A percentile compares a stretch with the other conserved stretches of the same genome.
Evolutionary conservation across 306 rosid species (phyloP).

Genomic region (Ochetophila trinervis): DNA sequence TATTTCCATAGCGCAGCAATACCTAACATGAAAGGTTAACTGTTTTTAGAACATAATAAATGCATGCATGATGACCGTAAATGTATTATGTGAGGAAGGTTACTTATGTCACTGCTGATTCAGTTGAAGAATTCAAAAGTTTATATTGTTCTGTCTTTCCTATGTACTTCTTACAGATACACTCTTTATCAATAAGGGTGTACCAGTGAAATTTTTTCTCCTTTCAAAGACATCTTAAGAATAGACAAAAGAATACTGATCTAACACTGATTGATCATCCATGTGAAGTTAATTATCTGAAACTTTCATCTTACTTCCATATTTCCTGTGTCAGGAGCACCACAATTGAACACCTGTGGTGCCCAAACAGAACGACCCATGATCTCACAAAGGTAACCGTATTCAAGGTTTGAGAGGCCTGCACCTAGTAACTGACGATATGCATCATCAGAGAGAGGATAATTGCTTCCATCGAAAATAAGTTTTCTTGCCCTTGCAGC

Average conservation of each 20-base stretch:
- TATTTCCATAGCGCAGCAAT: slow-evolving; percentile 79
- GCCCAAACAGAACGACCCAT: slow-evolving; percentile 98
- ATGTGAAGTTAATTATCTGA: slow-evolving; percentile 14
- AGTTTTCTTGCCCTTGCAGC: slow-evolving; percentile 78
- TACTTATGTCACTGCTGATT: background rate
- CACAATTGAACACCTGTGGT: slow-evolving; percentile 90
- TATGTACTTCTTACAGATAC: no score
- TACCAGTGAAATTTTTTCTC: no score
- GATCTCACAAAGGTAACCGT: slow-evolving; percentile 91
- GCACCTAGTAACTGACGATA: slow-evolving; percentile 68
- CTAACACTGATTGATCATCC: slow-evolving; percentile 9
- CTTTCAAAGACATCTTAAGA: background rate
- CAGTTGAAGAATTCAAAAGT: no score
- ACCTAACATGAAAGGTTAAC: slow-evolving; percentile 50
- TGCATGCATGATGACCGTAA: no score
- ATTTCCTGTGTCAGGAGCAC: slow-evolving; percentile 95
- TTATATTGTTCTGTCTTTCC: no score
- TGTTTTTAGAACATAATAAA: background rate
- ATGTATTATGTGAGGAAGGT: no score
- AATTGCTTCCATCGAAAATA: slow-evolving; percentile 52
- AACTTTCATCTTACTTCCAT: slow-evolving; percentile 76
- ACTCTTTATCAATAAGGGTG: no score
- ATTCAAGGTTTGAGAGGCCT: slow-evolving; percentile 94
- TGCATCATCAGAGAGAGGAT: slow-evolving; percentile 33
- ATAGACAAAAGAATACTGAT: background rate